Conservation (phyloP, 352 stramenopile genomes). For the Lagenidium giganteum region DNA sequence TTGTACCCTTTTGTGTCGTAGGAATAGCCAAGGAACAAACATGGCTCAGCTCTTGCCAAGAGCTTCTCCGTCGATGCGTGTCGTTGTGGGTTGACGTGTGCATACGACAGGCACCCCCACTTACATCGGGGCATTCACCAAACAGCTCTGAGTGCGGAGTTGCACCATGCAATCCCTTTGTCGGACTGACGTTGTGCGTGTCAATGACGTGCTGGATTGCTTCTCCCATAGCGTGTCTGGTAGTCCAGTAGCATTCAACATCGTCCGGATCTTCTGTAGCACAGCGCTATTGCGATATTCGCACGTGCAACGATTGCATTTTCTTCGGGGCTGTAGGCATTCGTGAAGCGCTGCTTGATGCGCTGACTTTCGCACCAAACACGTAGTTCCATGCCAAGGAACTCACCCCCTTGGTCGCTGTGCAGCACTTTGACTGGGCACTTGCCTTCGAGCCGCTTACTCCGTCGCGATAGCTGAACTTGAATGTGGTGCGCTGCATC, state of each 20-base stretch:
- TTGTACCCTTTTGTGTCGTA: constrained; percentile 10
- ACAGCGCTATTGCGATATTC: constrained; percentile 1
- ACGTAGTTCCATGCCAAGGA: not conserved
- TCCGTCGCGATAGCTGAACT: not conserved
- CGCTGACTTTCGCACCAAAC: constrained; percentile 4
- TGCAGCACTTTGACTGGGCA: constrained; percentile 1
- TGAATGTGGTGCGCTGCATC: constrained; percentile 1
- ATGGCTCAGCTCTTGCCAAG: not conserved
- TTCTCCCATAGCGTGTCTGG: constrained; percentile 14
- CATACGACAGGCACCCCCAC: constrained; percentile 7
- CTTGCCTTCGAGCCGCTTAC: constrained; percentile 8
- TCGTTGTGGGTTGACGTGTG: constrained; percentile 2
- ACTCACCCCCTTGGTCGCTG: constrained; percentile 16
- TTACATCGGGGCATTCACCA: not conserved
- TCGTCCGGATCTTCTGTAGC: constrained; percentile 2
- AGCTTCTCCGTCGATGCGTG: constrained; percentile 5
- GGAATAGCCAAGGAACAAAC: constrained; percentile 3
- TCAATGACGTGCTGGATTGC: constrained; percentile 6
- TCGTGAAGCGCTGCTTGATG: constrained; percentile 9
- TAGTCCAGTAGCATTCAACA: constrained; percentile 9
- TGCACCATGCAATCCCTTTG: not conserved
- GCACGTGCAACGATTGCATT: constrained; percentile 12
- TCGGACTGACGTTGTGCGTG: constrained; percentile 10
- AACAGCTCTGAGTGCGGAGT: constrained; percentile 1
- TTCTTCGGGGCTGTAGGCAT: constrained; percentile 16